These are phyloP conservation scores for Lachnellula occidentalis DNA, from an alignment of 2,329 filamentous ascomycete species.

Conservation along the genomic window DNA sequence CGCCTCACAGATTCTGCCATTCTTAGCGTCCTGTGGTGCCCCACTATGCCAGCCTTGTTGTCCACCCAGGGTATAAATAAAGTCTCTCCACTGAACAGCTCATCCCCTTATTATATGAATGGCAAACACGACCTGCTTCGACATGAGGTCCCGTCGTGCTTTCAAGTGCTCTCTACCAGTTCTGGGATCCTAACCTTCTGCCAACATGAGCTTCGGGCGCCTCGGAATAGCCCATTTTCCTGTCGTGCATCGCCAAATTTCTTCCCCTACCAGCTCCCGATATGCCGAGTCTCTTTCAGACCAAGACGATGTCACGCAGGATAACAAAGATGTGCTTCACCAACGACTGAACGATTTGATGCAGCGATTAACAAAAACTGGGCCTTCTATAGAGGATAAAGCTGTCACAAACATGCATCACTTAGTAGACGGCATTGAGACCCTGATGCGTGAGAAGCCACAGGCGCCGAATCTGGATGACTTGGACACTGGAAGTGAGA, in stretches of 20 bases:
- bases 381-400: conserved; percentile 21
- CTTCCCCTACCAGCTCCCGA: conserved; percentile 13
- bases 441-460: conserved; percentile 17
- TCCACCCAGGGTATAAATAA: background rate
- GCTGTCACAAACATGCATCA: conserved; percentile 30
- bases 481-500: background rate
- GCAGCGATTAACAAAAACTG: conserved; percentile 25
- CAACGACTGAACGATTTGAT: conserved; percentile 33
- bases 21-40: background rate
- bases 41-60: conserved; percentile 1
- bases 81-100: background rate
- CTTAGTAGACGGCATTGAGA: conserved; percentile 36
- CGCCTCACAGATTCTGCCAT: conserved; percentile 1
- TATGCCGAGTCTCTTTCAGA: conserved; percentile 7
- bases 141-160: background rate
- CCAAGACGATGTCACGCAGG: conserved; percentile 20
- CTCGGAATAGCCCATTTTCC: conserved; percentile 24
- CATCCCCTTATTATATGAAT: background rate
- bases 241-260: conserved; percentile 24
- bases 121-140: background rate
- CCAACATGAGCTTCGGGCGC: conserved; percentile 25
- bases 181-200: background rate
- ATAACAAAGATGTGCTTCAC: conserved; percentile 31
- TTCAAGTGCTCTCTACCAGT: too few species aligned
- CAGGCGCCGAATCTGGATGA: background rate